Percentiles rank a stretch among this genome's conserved stretches.
Conservation (phyloP, 2,329 filamentous ascomycete genomes). For the Didymella sp. region DNA sequence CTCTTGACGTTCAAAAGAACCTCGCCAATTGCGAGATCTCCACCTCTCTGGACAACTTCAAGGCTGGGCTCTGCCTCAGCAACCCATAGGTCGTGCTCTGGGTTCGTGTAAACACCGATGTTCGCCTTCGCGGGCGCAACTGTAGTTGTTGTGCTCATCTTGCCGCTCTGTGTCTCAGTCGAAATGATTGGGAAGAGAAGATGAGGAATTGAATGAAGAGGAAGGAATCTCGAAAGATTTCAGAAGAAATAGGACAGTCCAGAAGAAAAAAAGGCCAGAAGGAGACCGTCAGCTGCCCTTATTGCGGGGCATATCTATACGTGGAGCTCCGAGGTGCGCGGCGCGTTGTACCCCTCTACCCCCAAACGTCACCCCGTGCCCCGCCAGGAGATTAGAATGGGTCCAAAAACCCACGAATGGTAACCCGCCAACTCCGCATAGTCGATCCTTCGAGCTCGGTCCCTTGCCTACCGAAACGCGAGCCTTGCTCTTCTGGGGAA, state of each 20-base stretch:
- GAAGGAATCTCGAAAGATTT: not conserved
- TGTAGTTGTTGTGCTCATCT: slow-evolving; percentile 48
- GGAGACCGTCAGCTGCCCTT: slow-evolving; percentile 16
- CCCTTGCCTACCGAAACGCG: slow-evolving; percentile 12
- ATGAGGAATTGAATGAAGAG: slow-evolving; percentile 4
- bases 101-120: slow-evolving; percentile 96
- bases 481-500: slow-evolving; percentile 14
- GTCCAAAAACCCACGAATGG: slow-evolving; percentile 21
- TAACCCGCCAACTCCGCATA: slow-evolving; percentile 14
- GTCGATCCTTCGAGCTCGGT: slow-evolving; percentile 5
- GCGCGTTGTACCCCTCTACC: slow-evolving; percentile 18
- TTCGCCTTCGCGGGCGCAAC: slow-evolving; percentile 74
- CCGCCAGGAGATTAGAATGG: slow-evolving; percentile 12
- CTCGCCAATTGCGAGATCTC: slow-evolving; percentile 77
- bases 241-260: slow-evolving; percentile 12
- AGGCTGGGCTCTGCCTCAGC: slow-evolving; percentile 76
- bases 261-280: slow-evolving; percentile 8
- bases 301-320: slow-evolving; percentile 21
- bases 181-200: slow-evolving; percentile 18
- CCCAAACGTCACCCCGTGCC: slow-evolving; percentile 18
- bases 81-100: slow-evolving; percentile 89
- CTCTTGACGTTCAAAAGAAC: slow-evolving; percentile 89
- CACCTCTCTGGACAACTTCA: slow-evolving; percentile 73
- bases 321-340: slow-evolving; percentile 14
- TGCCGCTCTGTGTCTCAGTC: slow-evolving; percentile 22